Evolutionary conservation across 192 early-diverging fungal genomes (phyloP).

Genomic region (Entomortierella lignicola): DNA sequence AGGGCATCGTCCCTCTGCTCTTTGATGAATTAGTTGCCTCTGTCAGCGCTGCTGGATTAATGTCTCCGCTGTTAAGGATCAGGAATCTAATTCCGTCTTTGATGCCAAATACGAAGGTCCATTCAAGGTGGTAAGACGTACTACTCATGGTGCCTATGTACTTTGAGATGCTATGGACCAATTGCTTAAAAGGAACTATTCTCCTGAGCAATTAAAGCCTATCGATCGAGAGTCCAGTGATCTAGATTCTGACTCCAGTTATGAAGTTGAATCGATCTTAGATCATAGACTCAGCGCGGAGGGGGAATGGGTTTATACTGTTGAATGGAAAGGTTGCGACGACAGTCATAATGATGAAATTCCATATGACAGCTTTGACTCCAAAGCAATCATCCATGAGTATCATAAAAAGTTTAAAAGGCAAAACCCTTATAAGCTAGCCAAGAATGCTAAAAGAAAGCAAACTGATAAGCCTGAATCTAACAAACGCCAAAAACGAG

Average conservation of each 20-base stretch:
- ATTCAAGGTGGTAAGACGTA: constrained; percentile 2
- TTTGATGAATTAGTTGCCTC: too few relatives aligned
- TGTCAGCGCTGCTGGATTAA: too few relatives aligned
- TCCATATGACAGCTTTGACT: too few relatives aligned
- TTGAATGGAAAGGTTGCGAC: too few relatives aligned
- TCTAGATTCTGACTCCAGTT: background rate
- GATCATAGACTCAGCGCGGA: background rate
- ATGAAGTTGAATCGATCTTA: constrained; percentile 12
- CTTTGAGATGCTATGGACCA: constrained; percentile 2
- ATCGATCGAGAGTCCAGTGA: background rate
- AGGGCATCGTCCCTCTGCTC: too few relatives aligned
- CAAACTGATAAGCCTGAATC: too few relatives aligned
- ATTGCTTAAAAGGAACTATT: background rate
- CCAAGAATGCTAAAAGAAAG: too few relatives aligned
- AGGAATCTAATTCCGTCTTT: background rate
- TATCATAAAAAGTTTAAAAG: too few relatives aligned
- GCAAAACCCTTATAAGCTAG: too few relatives aligned
- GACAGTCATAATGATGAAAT: too few relatives aligned
- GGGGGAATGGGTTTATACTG: background rate
- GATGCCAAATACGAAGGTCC: constrained; percentile 11
- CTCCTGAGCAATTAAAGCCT: constrained; percentile 8
- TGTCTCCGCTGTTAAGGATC: background rate
- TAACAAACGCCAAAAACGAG: too few relatives aligned
- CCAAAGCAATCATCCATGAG: too few relatives aligned
- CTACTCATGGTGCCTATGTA: background rate